phyloP scores from a whole-genome alignment of 805 yeast genomes.

The Cyberlindnera xylosilytica region DNA sequence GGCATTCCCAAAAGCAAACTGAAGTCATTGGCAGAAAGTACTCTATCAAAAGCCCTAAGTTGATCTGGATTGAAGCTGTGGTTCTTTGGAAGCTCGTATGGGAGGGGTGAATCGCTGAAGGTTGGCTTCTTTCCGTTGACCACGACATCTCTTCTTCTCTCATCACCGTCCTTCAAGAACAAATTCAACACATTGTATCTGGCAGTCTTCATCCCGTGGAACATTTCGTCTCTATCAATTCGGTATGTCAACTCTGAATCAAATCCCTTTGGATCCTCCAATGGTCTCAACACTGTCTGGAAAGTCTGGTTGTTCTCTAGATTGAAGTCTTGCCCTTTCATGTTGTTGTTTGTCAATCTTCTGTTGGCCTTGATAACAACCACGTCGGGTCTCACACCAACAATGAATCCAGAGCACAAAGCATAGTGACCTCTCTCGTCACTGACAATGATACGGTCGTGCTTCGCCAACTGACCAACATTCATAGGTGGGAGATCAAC shows the following conservation, averaged over 20 bases:
- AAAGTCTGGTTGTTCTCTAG: slow-evolving; percentile 45
- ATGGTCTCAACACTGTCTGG: slow-evolving; percentile 41
- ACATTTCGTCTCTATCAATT: slow-evolving; percentile 77
- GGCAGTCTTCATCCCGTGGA: slow-evolving; percentile 71
- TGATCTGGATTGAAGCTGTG: slow-evolving; percentile 68
- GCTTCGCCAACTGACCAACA: slow-evolving; percentile 47
- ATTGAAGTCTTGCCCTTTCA: slow-evolving; percentile 39
- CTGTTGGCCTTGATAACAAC: slow-evolving; percentile 53
- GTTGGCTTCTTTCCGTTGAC: slow-evolving; percentile 32
- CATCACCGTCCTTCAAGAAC: slow-evolving; percentile 45
- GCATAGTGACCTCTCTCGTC: slow-evolving; percentile 80
- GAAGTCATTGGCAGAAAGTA: slow-evolving; percentile 67
- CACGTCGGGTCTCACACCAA: slow-evolving; percentile 37
- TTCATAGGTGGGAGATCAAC: slow-evolving; percentile 18
- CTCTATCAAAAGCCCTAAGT: slow-evolving; percentile 59
- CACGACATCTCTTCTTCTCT: slow-evolving; percentile 30
- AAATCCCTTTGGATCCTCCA: slow-evolving; percentile 6
- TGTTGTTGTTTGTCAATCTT: slow-evolving; percentile 40
- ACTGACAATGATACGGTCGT: slow-evolving; percentile 71
- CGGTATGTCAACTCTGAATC: slow-evolving; percentile 41
- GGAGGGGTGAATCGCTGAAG: slow-evolving; percentile 26
- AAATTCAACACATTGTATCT: slow-evolving; percentile 72
- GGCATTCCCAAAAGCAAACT: slow-evolving; percentile 93
- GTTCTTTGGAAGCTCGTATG: slow-evolving; percentile 15
- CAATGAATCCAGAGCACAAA: slow-evolving; percentile 59